Evolutionary conservation across 2,329 filamentous ascomycete species (phyloP).

Genomic region (Pezicula carpinea): DNA sequence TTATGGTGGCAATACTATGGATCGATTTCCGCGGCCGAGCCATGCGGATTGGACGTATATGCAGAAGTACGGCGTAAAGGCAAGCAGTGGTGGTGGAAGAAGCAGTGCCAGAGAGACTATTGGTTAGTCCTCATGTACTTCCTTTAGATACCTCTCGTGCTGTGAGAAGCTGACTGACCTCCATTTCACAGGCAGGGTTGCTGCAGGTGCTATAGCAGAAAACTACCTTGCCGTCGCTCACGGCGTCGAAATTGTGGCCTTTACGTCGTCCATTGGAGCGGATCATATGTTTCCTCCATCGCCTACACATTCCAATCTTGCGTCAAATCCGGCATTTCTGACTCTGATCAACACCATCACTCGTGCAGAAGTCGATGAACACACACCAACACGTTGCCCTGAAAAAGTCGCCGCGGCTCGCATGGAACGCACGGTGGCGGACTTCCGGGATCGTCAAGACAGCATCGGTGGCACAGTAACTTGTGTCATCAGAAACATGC

Average conservation of each 20-base stretch:
- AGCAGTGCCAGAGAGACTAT: constrained; percentile 95
- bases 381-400: constrained; percentile 85
- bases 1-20: constrained; percentile 86
- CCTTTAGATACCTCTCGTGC: no score
- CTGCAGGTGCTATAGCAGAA: constrained; percentile 87
- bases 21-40: constrained; percentile 82
- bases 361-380: constrained; percentile 73
- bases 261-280: constrained; percentile 78
- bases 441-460: constrained; percentile 73
- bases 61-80: constrained; percentile 94
- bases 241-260: constrained; percentile 87
- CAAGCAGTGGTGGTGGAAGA: constrained; percentile 82
- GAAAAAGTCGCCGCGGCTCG: constrained; percentile 55
- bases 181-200: no score
- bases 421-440: constrained; percentile 77
- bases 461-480: constrained; percentile 94
- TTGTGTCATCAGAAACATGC: constrained; percentile 84
- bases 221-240: constrained; percentile 81
- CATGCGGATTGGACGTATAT: constrained; percentile 98
- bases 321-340: constrained; percentile 76
- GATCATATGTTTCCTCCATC: constrained; percentile 74
- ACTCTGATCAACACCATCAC: constrained; percentile 67
- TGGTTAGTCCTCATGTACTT: no score
- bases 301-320: constrained; percentile 59
- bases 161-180: no score